phyloP scores from a whole-genome alignment of 345 rosid species.

The Populus alba region DNA sequence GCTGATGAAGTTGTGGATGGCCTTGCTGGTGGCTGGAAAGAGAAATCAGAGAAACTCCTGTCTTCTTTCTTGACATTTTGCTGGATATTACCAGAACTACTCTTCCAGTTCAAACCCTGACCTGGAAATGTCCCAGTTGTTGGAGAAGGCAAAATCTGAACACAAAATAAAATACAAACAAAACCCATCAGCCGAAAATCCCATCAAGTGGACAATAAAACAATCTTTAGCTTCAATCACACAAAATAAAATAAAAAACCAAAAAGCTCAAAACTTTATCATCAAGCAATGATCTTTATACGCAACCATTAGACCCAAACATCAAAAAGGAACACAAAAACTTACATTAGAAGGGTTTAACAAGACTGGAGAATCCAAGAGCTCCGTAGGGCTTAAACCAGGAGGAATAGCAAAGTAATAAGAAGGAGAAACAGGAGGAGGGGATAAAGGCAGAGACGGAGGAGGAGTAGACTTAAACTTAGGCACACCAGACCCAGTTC shows the following conservation, averaged over 20 bases:
- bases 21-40: conserved; percentile 53
- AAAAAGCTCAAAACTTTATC: neutral
- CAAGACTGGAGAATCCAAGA: conserved; percentile 83
- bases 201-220: neutral
- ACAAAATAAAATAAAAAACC: neutral
- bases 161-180: neutral
- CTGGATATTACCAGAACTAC: conserved; percentile 21
- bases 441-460: conserved; percentile 78
- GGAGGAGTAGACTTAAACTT: conserved; percentile 81
- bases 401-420: conserved; percentile 77
- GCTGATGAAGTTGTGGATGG: conserved; percentile 22
- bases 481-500: conserved; percentile 68
- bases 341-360: conserved; percentile 66
- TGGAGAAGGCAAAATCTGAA: conserved; percentile 82
- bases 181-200: conserved; percentile 4
- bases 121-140: conserved; percentile 75
- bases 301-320: neutral
- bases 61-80: conserved; percentile 46
- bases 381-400: conserved; percentile 67
- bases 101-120: conserved; percentile 51
- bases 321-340: neutral
- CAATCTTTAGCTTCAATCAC: neutral
- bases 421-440: conserved; percentile 64
- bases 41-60: conserved; percentile 43
- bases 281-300: neutral